These are phyloP conservation scores for Cladobotryum protrusum DNA, from an alignment of 2,329 filamentous ascomycete genomes.

Conservation along the genomic window DNA sequence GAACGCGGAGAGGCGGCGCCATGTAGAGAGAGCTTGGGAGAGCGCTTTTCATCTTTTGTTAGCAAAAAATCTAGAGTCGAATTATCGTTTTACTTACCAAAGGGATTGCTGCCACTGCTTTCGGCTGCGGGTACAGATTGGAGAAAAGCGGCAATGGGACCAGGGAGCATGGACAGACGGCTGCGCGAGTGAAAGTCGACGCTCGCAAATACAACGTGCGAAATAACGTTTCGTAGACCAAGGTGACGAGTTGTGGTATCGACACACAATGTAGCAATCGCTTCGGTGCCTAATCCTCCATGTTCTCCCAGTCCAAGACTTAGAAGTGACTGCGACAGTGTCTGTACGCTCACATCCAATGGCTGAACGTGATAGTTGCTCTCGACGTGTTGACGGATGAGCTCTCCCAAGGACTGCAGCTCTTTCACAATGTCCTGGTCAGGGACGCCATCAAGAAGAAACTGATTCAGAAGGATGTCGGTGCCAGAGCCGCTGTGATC, in stretches of 20 bases:
- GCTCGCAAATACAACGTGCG: conserved; percentile 29
- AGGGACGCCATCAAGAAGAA: conserved; percentile 30
- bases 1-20: conserved; percentile 38
- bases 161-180: conserved; percentile 32
- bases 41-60: conserved; percentile 7
- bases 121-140: neutral
- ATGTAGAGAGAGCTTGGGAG: conserved; percentile 31
- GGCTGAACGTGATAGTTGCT: conserved; percentile 30
- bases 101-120: neutral
- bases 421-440: conserved; percentile 31
- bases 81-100: neutral
- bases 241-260: conserved; percentile 25
- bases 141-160: conserved; percentile 24
- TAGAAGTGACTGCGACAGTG: conserved; percentile 1
- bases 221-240: conserved; percentile 34
- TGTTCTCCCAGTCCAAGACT: conserved; percentile 1
- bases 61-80: conserved; percentile 10
- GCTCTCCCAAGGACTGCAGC: conserved; percentile 26
- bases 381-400: conserved; percentile 36
- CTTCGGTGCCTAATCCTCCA: neutral
- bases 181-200: conserved; percentile 23
- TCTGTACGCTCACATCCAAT: conserved; percentile 13
- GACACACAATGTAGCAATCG: conserved; percentile 25
- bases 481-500: conserved; percentile 12
- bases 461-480: conserved; percentile 26